Conservation (phyloP, 176 grass and related monocot genomes). For the Ensete ventricosum region DNA sequence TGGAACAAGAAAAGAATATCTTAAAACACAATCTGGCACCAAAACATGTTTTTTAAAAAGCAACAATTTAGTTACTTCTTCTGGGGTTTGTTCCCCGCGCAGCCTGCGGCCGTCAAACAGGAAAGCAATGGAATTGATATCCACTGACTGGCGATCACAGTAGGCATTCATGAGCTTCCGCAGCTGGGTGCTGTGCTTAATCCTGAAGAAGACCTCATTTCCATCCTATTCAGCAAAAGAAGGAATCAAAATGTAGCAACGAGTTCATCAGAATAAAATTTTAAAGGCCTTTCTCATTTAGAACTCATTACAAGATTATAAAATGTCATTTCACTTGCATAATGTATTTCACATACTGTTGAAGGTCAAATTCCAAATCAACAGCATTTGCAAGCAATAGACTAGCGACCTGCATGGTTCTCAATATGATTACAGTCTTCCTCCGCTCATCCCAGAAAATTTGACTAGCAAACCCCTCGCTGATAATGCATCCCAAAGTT, state of each 20-base stretch:
- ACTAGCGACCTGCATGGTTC: too few relatives aligned
- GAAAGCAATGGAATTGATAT: background rate
- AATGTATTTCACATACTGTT: too few relatives aligned
- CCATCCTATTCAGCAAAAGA: background rate
- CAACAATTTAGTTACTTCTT: background rate
- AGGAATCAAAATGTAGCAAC: background rate
- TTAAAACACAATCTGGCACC: too few relatives aligned
- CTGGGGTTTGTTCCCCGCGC: background rate
- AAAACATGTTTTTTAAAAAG: too few relatives aligned
- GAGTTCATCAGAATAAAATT: background rate
- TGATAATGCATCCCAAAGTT: too few relatives aligned
- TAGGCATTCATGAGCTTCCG: constrained; percentile 9
- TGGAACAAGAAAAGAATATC: too few relatives aligned
- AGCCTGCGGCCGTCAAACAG: background rate
- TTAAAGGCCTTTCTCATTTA: background rate
- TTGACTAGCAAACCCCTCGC: too few relatives aligned
- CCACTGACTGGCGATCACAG: background rate
- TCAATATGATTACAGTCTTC: too few relatives aligned
- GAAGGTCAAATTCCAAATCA: too few relatives aligned
- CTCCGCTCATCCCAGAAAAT: too few relatives aligned
- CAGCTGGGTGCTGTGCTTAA: background rate
- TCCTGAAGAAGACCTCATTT: constrained; percentile 2
- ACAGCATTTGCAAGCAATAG: too few relatives aligned
- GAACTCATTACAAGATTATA: background rate
- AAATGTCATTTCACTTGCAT: too few relatives aligned